A percentile compares a stretch with the other conserved stretches of the same genome.
Conservation (phyloP, 176 grass and related monocot genomes). For the Alopecurus myosuroides region DNA sequence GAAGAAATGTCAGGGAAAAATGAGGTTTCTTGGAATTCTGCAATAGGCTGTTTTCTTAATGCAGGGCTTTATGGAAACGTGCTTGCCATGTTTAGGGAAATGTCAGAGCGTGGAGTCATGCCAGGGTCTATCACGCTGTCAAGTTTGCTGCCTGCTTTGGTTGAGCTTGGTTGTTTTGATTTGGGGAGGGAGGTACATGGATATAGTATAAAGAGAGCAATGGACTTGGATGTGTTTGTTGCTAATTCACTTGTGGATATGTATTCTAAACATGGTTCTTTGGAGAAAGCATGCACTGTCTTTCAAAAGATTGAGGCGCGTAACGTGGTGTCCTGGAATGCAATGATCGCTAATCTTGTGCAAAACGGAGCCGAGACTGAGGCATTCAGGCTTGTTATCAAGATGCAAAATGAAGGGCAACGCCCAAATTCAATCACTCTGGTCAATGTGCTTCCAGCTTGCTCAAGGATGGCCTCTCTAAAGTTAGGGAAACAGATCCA, state of each 20-base stretch:
- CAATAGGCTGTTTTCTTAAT: slow-evolving; percentile 60
- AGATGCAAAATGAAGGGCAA: slow-evolving; percentile 61
- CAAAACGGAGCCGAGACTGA: slow-evolving; percentile 61
- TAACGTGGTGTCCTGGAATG: slow-evolving; percentile 76
- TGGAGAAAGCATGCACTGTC: slow-evolving; percentile 40
- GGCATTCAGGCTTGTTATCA: slow-evolving; percentile 40
- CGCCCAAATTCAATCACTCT: slow-evolving; percentile 63
- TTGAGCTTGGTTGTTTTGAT: slow-evolving; percentile 54
- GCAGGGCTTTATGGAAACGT: slow-evolving; percentile 36
- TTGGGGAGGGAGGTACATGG: slow-evolving; percentile 63
- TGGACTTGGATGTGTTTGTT: slow-evolving; percentile 65
- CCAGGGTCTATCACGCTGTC: slow-evolving; percentile 65
- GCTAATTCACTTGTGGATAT: slow-evolving; percentile 80
- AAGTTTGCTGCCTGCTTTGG: slow-evolving; percentile 68
- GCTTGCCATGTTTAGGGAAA: slow-evolving; percentile 42
- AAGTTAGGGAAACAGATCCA: slow-evolving; percentile 79
- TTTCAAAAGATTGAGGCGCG: slow-evolving; percentile 52
- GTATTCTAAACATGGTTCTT: slow-evolving; percentile 77
- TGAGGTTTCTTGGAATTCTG: slow-evolving; percentile 80
- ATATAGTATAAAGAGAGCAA: slow-evolving; percentile 45
- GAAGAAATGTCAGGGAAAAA: slow-evolving; percentile 42
- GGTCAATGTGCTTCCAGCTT: slow-evolving; percentile 79
- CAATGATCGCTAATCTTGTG: slow-evolving; percentile 71
- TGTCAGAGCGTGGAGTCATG: slow-evolving; percentile 22
- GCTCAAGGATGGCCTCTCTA: slow-evolving; percentile 59